Percentiles rank a stretch among this genome's conserved stretches.
Evolutionary conservation across 345 rosid species (phyloP).

Genomic region (Gynandropsis gynandra): DNA sequence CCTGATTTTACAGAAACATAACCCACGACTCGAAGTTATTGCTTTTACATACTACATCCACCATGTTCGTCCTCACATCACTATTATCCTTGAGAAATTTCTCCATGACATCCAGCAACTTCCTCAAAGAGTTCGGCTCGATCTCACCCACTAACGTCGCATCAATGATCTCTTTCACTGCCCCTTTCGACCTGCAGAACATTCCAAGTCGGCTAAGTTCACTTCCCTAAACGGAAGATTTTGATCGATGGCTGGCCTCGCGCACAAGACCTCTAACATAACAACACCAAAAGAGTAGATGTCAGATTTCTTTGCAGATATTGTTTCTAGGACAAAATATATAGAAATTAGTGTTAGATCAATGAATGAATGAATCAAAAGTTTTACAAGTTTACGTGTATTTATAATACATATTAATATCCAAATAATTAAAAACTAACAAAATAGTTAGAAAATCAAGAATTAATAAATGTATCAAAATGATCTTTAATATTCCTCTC

Average conservation of each 20-base stretch:
- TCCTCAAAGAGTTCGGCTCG: conserved; percentile 21
- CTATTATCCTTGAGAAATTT: conserved; percentile 53
- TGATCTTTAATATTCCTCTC: too few relatives aligned
- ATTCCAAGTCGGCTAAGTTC: conserved; percentile 24
- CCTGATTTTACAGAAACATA: too few relatives aligned
- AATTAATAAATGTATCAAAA: too few relatives aligned
- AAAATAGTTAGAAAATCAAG: too few relatives aligned
- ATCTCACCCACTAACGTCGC: conserved; percentile 16
- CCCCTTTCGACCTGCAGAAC: conserved; percentile 16
- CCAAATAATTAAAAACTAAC: too few relatives aligned
- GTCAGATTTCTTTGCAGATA: conserved; percentile 21
- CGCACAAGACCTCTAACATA: conserved; percentile 23
- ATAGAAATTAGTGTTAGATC: too few relatives aligned
- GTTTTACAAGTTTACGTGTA: too few relatives aligned
- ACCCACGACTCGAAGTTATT: too few relatives aligned
- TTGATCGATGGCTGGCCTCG: conserved; percentile 22
- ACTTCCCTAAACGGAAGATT: neutral
- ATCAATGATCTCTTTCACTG: conserved; percentile 16
- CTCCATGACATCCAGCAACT: conserved; percentile 40
- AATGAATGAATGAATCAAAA: too few relatives aligned
- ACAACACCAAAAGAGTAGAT: conserved; percentile 24
- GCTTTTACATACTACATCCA: conserved; percentile 50
- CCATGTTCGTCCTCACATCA: conserved; percentile 48
- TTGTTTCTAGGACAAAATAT: too few relatives aligned
- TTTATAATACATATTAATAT: too few relatives aligned